Percentiles rank a stretch among this genome's conserved stretches.
These are phyloP conservation scores for Imleria badia DNA, from an alignment of 768 basidiomycete species.

Conservation along the genomic window DNA sequence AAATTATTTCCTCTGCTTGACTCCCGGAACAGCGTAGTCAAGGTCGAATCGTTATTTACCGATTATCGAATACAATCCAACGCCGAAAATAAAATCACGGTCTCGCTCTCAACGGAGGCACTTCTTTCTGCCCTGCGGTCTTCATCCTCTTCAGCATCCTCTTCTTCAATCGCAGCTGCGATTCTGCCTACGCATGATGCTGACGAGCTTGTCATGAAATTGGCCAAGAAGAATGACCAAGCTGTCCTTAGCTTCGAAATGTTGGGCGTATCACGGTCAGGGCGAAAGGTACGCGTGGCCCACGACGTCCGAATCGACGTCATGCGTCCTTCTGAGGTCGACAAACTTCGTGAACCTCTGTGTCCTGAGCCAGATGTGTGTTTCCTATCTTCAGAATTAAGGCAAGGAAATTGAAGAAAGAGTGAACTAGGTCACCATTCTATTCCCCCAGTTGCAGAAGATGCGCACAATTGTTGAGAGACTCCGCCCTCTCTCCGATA, in stretches of 20 bases:
- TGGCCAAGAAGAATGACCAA: slow-evolving; percentile 83
- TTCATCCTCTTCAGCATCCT: slow-evolving; percentile 47
- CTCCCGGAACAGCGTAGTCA: slow-evolving; percentile 49
- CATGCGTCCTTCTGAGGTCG: slow-evolving; percentile 71
- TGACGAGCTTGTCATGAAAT: slow-evolving; percentile 75
- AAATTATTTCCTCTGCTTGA: slow-evolving; percentile 13
- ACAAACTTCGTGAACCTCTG: slow-evolving; percentile 70
- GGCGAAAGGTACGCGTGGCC: slow-evolving; percentile 60
- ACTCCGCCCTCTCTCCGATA: slow-evolving; percentile 65
- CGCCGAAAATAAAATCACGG: slow-evolving; percentile 74
- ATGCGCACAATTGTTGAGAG: slow-evolving; percentile 79
- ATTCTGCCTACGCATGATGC: slow-evolving; percentile 43
- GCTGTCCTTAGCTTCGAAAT: slow-evolving; percentile 81
- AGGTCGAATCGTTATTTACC: slow-evolving; percentile 65
- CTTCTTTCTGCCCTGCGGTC: slow-evolving; percentile 74
- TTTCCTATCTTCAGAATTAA: slow-evolving; percentile 12
- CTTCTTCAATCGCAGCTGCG: slow-evolving; percentile 33
- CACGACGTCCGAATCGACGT: slow-evolving; percentile 86
- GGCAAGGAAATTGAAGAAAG: slow-evolving; percentile 2
- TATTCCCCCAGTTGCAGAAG: slow-evolving; percentile 72
- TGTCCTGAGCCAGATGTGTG: slow-evolving; percentile 85
- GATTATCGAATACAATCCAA: slow-evolving; percentile 88
- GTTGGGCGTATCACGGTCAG: slow-evolving; percentile 58
- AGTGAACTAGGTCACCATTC: slow-evolving; percentile 63
- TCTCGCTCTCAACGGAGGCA: slow-evolving; percentile 71